Conservation (phyloP, 164 flowering plant genomes). For the Vitis labrusca region DNA sequence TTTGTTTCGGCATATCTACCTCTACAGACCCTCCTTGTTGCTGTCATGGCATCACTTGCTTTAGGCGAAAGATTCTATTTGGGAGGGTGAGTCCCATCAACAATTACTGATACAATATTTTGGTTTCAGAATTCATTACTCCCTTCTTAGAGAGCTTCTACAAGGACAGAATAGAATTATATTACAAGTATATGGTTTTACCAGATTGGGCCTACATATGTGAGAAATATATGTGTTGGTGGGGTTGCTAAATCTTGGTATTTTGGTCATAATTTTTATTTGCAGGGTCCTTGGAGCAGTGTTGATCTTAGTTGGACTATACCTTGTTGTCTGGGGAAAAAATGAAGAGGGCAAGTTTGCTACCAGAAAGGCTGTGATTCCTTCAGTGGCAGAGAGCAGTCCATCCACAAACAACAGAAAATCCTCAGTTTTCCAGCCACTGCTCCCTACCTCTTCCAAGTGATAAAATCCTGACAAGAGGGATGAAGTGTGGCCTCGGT, state of each 20-base stretch:
- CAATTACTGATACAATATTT: neutral
- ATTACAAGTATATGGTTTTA: too few relatives aligned
- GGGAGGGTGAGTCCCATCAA: slow-evolving; percentile 30
- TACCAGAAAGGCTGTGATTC: neutral
- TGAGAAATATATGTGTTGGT: too few relatives aligned
- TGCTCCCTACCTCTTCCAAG: slow-evolving; percentile 2
- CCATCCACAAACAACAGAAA: neutral
- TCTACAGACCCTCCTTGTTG: slow-evolving; percentile 30
- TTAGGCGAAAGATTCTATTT: slow-evolving; percentile 33
- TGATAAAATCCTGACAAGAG: neutral
- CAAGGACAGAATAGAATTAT: too few relatives aligned
- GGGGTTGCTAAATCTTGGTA: too few relatives aligned
- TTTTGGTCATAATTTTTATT: neutral
- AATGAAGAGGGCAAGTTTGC: slow-evolving; percentile 17
- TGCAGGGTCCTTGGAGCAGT: slow-evolving; percentile 29
- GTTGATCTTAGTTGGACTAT: slow-evolving; percentile 23
- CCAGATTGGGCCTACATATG: too few relatives aligned
- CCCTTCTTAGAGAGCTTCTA: too few relatives aligned
- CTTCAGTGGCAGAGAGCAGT: neutral
- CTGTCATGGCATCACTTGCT: slow-evolving; percentile 23
- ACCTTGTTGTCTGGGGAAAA: slow-evolving; percentile 27
- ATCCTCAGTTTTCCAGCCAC: slow-evolving; percentile 17
- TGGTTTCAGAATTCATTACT: too few relatives aligned
- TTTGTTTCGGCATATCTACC: slow-evolving; percentile 31
- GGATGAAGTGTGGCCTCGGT: too few relatives aligned